Percentiles rank a stretch among this genome's conserved stretches.
Evolutionary conservation across 208 protist genomes (phyloP).

Genomic region (Leptomonas pyrrhocoris): DNA sequence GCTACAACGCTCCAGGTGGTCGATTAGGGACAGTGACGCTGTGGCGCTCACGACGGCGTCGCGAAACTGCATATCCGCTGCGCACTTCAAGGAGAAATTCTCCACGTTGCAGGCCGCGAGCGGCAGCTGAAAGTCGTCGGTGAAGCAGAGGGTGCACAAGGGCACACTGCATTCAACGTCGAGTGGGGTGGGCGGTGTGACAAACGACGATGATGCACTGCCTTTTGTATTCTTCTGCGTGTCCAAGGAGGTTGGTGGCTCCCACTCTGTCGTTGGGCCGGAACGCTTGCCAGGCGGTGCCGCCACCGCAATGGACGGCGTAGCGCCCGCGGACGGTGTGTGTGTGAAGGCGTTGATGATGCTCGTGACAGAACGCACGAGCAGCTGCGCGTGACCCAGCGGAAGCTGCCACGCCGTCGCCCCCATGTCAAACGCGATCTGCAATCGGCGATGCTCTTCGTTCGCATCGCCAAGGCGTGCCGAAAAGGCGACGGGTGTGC

Average conservation of each 20-base stretch:
- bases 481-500: slow-evolving; percentile 5
- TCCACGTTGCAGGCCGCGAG: slow-evolving; percentile 14
- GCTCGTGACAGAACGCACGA: background rate
- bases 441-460: background rate
- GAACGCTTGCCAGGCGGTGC: too few species aligned
- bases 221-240: background rate
- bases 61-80: slow-evolving; percentile 3
- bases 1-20: background rate
- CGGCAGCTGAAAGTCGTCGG: slow-evolving; percentile 6
- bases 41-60: slow-evolving; percentile 19
- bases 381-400: slow-evolving; percentile 14
- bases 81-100: slow-evolving; percentile 5
- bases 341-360: background rate
- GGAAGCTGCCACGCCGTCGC: slow-evolving; percentile 19
- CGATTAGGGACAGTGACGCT: slow-evolving; percentile 13
- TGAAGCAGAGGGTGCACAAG: slow-evolving; percentile 11
- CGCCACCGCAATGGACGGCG: too few species aligned
- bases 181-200: background rate
- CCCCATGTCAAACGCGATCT: slow-evolving; percentile 3
- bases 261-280: background rate
- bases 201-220: background rate
- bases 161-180: slow-evolving; percentile 3
- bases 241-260: background rate
- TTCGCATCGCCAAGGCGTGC: slow-evolving; percentile 2
- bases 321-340: background rate